Conservation (phyloP, 257 asterid species). For the Solanum chmielewskii region DNA sequence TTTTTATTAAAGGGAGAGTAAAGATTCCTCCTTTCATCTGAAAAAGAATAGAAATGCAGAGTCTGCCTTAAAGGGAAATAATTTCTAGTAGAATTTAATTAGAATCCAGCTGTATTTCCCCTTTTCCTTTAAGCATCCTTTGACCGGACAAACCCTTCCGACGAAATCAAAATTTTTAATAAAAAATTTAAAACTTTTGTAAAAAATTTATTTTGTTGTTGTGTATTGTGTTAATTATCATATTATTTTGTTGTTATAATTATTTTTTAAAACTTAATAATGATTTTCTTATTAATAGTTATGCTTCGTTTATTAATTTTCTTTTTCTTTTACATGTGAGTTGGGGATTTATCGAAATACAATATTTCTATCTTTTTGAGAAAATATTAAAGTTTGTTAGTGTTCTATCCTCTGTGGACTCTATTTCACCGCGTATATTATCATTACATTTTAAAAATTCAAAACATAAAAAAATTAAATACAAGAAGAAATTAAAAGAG, state of each 20-base stretch:
- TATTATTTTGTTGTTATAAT: too few relatives aligned
- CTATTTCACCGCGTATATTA: too few relatives aligned
- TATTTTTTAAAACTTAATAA: too few relatives aligned
- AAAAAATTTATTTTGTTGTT: too few relatives aligned
- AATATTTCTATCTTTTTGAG: neutral
- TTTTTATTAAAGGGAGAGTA: neutral
- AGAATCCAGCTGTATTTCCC: slow-evolving; percentile 5
- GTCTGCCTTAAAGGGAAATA: neutral
- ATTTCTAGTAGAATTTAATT: neutral
- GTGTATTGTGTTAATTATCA: neutral
- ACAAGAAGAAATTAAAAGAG: accelerated
- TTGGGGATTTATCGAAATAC: accelerated
- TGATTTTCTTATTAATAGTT: too few relatives aligned
- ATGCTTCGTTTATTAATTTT: too few relatives aligned
- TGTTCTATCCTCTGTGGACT: accelerated
- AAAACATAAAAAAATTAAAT: neutral
- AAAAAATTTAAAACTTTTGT: accelerated
- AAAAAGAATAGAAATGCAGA: neutral
- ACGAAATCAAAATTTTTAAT: neutral
- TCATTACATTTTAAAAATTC: accelerated
- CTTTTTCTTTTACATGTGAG: neutral
- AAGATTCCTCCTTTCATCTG: neutral
- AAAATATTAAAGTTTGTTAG: too few relatives aligned
- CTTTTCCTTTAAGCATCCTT: neutral
- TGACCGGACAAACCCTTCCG: neutral